phyloP scores from a whole-genome alignment of 169 alveolate species.

The Eimeria tenella region DNA sequence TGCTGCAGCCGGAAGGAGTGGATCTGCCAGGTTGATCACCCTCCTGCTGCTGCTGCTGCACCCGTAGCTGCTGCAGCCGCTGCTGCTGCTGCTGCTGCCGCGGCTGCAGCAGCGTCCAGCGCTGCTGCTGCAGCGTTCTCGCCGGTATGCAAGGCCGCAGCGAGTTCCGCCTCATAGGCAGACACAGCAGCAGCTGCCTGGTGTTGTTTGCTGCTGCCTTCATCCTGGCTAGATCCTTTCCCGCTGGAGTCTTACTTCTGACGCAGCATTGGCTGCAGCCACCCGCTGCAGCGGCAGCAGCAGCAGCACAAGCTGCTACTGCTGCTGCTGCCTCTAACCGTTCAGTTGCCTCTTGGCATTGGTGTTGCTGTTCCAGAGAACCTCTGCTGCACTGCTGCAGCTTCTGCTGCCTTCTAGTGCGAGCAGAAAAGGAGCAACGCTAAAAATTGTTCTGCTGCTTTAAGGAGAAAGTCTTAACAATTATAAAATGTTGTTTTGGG shows the following conservation, averaged over 20 bases:
- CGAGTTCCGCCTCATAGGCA: background rate
- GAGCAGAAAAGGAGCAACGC: too few relatives aligned
- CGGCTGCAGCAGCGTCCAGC: background rate
- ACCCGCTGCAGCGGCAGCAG: background rate
- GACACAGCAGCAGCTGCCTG: background rate
- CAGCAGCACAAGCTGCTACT: background rate
- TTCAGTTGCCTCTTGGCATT: background rate
- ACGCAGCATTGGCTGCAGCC: background rate
- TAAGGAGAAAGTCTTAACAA: too few relatives aligned
- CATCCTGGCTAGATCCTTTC: too few relatives aligned
- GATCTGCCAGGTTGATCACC: background rate
- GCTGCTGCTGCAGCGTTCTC: background rate
- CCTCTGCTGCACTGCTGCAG: background rate
- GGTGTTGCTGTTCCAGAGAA: background rate
- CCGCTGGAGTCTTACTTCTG: background rate
- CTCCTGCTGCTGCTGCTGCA: background rate
- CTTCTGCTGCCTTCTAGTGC: background rate
- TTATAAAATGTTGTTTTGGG: background rate
- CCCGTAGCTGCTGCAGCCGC: background rate
- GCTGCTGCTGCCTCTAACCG: conserved; percentile 16
- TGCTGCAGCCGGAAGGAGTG: background rate
- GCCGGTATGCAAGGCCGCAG: background rate
- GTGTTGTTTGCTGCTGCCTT: too few relatives aligned
- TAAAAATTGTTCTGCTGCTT: too few relatives aligned
- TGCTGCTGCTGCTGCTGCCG: conserved; percentile 21